These are phyloP conservation scores for Lignosus rhinocerotis DNA, from an alignment of 1,284 basidiomycete genomes.

Conservation along the genomic window DNA sequence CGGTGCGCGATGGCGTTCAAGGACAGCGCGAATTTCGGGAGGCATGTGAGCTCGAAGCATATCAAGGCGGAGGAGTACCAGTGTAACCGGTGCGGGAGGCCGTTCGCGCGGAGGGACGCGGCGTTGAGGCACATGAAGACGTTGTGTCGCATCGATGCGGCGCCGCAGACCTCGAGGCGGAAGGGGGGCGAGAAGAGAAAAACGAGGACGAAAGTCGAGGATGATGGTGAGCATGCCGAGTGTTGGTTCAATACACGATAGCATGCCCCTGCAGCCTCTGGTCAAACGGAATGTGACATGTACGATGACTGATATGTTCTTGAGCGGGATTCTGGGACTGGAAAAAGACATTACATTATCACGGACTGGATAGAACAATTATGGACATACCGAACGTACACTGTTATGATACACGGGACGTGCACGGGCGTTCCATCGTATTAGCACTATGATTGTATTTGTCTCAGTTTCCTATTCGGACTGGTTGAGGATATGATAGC, in stretches of 20 bases:
- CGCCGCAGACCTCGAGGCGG: background rate
- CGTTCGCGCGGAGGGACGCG: constrained; percentile 21
- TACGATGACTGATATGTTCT: background rate
- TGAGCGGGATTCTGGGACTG: too few species aligned
- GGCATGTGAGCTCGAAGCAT: constrained; percentile 22
- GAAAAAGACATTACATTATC: too few species aligned
- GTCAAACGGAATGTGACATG: background rate
- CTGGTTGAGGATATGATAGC: too few species aligned
- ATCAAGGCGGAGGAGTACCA: constrained; percentile 20
- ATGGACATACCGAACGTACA: too few species aligned
- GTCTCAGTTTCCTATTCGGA: too few species aligned
- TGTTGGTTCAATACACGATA: background rate
- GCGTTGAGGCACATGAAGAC: constrained; percentile 25
- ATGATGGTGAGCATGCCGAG: constrained; percentile 3
- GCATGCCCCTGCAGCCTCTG: background rate
- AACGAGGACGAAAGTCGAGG: constrained; percentile 1
- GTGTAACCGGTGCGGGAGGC: constrained; percentile 18
- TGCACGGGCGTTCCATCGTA: too few species aligned
- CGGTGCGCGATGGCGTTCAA: constrained; percentile 20
- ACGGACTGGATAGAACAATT: too few species aligned
- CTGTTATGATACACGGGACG: too few species aligned
- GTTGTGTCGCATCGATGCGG: constrained; percentile 16
- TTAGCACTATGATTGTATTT: too few species aligned
- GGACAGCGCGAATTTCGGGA: constrained; percentile 24
- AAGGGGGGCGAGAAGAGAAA: constrained; percentile 4